Evolutionary conservation across 768 basidiomycete species (phyloP).

Genomic region (Gloeostereum incarnatum): DNA sequence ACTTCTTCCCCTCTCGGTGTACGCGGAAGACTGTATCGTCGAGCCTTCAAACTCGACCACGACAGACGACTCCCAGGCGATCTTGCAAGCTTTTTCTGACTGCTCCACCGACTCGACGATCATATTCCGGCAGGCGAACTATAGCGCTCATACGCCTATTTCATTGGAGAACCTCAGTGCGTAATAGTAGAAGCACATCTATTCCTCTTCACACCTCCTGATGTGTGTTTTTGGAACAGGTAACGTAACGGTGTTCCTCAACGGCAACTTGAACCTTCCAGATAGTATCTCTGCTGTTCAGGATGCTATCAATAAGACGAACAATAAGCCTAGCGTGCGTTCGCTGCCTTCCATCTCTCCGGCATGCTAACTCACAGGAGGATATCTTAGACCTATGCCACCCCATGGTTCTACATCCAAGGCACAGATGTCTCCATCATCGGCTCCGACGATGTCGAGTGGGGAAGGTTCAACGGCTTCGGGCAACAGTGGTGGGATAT

Average conservation of each 20-base stretch:
- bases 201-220: conserved; percentile 3
- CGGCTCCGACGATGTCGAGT: conserved; percentile 27
- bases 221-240: conserved; percentile 10
- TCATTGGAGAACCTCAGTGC: conserved; percentile 22
- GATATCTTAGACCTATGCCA: conserved; percentile 23
- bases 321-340: conserved; percentile 27
- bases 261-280: conserved; percentile 35
- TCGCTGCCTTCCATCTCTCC: neutral
- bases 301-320: conserved; percentile 23
- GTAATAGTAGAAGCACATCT: conserved; percentile 21
- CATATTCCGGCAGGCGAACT: conserved; percentile 23
- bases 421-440: conserved; percentile 30
- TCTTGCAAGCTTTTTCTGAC: conserved; percentile 23
- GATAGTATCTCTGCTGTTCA: conserved; percentile 33
- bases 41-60: too few species aligned
- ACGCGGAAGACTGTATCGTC: too few species aligned
- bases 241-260: conserved; percentile 30
- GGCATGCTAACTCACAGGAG: neutral
- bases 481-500: conserved; percentile 45
- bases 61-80: conserved; percentile 24
- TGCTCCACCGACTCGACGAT: conserved; percentile 24
- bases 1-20: too few species aligned
- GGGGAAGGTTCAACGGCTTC: conserved; percentile 33
- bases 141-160: conserved; percentile 26
- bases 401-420: conserved; percentile 36